Conservation (phyloP, 495 filamentous ascomycete species). For the Neurospora tetraspora region DNA sequence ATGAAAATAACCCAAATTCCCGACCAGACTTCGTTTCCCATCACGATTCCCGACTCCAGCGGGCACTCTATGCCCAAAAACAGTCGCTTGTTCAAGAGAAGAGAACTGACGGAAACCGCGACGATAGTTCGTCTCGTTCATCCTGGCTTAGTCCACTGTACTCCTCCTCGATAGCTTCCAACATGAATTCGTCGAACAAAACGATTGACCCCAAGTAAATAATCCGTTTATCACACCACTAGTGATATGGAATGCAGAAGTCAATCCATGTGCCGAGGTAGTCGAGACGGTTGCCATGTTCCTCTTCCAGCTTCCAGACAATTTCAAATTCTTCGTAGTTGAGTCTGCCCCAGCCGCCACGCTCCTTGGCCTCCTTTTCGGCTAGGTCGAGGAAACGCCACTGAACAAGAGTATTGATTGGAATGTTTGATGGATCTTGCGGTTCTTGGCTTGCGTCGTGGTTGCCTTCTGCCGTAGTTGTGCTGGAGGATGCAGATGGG, state of each 20-base stretch:
- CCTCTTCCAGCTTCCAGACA: constrained; percentile 55
- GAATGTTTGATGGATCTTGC: constrained; percentile 4
- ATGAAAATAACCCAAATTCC: background rate
- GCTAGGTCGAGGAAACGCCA: constrained; percentile 52
- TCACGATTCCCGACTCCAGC: background rate
- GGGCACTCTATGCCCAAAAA: background rate
- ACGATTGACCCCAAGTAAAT: background rate
- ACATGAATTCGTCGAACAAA: background rate
- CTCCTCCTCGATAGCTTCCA: background rate
- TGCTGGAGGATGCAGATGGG: background rate
- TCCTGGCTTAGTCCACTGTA: background rate
- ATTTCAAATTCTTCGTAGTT: constrained; percentile 63
- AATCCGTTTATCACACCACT: background rate
- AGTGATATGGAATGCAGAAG: constrained; percentile 48
- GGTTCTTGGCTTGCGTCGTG: background rate
- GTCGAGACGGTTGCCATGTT: constrained; percentile 45
- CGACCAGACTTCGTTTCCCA: background rate
- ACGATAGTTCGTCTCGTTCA: background rate
- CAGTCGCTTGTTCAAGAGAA: background rate
- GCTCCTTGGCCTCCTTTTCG: constrained; percentile 52
- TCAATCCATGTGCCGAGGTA: constrained; percentile 83
- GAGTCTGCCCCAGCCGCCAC: constrained; percentile 65
- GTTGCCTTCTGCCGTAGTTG: background rate
- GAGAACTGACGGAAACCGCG: background rate
- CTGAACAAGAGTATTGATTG: constrained; percentile 26